Evolutionary conservation across 768 basidiomycete species (phyloP).

Genomic region (Phanerodontia chrysosporium): DNA sequence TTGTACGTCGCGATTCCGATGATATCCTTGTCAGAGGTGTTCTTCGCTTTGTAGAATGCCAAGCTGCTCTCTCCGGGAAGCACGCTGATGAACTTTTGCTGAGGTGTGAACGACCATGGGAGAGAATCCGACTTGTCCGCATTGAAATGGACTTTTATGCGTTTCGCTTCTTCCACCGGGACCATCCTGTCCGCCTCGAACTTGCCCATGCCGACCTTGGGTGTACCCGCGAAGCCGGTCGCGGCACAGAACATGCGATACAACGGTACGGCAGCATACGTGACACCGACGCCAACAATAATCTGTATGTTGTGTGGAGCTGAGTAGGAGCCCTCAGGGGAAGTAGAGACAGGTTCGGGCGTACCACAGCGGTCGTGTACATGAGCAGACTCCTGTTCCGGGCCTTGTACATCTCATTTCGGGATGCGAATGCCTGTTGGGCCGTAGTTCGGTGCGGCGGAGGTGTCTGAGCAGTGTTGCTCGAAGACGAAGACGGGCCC

Average conservation of each 20-base stretch:
- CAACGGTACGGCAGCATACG: constrained; percentile 96
- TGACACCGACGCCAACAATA: constrained; percentile 70
- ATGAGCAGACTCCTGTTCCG: constrained; percentile 74
- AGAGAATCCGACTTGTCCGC: constrained; percentile 86
- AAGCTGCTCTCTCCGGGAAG: constrained; percentile 94
- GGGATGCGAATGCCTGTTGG: constrained; percentile 22
- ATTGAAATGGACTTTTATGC: constrained; percentile 95
- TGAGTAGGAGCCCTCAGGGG: neutral
- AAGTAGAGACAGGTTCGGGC: constrained; percentile 23
- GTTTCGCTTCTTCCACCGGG: constrained; percentile 58
- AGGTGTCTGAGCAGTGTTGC: neutral
- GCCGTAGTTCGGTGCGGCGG: constrained; percentile 18
- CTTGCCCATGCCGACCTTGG: constrained; percentile 80
- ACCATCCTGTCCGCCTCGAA: constrained; percentile 85
- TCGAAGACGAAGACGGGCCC: constrained; percentile 4
- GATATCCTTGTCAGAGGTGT: constrained; percentile 78
- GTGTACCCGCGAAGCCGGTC: constrained; percentile 95
- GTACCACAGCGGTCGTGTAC: constrained; percentile 80
- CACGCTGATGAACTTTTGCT: constrained; percentile 85
- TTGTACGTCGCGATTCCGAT: constrained; percentile 99
- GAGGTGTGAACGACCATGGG: constrained; percentile 91
- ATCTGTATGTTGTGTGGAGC: constrained; percentile 44
- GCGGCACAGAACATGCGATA: constrained; percentile 98
- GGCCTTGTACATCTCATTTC: constrained; percentile 44
- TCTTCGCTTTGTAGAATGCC: constrained; percentile 94